phyloP scores from a whole-genome alignment of 768 basidiomycete species.

The Serendipita vermifera region DNA sequence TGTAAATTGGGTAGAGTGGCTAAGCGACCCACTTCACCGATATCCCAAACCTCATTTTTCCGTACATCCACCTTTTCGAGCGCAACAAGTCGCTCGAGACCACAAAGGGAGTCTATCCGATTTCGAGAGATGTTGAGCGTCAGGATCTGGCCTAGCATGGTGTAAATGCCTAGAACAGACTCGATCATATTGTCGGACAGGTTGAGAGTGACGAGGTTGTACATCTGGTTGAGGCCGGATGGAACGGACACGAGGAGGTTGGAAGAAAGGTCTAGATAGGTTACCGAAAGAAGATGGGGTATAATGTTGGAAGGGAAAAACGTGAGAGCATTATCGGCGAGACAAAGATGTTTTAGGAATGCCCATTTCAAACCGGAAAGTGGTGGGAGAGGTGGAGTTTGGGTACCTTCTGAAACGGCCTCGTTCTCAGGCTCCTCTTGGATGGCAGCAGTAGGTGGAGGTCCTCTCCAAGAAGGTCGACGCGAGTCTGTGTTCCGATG shows the following conservation, averaged over 20 bases:
- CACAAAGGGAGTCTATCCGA: conserved; percentile 87
- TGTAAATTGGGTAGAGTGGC: conserved; percentile 63
- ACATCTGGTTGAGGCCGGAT: conserved; percentile 54
- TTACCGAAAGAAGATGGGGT: conserved; percentile 55
- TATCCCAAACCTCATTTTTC: conserved; percentile 65
- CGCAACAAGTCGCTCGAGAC: conserved; percentile 76
- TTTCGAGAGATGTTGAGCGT: conserved; percentile 73
- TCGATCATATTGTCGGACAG: conserved; percentile 97
- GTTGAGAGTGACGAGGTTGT: conserved; percentile 80
- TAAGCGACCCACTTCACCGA: conserved; percentile 72
- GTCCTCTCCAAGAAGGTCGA: conserved; percentile 8
- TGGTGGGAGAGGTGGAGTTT: conserved; percentile 24
- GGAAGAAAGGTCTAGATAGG: conserved; percentile 77
- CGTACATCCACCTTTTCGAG: conserved; percentile 80
- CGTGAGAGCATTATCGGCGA: conserved; percentile 70
- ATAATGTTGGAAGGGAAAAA: conserved; percentile 60
- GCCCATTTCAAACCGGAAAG: conserved; percentile 59
- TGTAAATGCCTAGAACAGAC: conserved; percentile 80
- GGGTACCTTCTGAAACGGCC: conserved; percentile 16
- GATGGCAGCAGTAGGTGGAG: neutral
- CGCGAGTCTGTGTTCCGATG: conserved; percentile 16
- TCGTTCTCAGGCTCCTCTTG: neutral
- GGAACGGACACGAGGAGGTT: conserved; percentile 88
- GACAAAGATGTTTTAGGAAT: conserved; percentile 57
- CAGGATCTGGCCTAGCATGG: conserved; percentile 61